phyloP scores from a whole-genome alignment of 2,329 filamentous ascomycete species.

The Claviceps digitariae region DNA sequence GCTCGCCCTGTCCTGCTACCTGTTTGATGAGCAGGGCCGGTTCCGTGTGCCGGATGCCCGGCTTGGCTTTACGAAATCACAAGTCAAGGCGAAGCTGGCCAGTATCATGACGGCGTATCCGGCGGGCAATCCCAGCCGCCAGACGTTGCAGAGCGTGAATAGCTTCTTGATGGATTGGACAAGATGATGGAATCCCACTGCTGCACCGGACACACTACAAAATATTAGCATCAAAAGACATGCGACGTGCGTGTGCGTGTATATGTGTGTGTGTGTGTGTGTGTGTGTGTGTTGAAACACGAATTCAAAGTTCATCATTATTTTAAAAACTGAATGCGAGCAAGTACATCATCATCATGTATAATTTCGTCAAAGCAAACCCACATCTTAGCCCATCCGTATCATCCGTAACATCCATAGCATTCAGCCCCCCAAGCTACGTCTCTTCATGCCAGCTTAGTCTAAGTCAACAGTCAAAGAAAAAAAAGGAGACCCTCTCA shows the following conservation, averaged over 20 bases:
- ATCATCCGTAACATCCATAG: no score
- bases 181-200: slow-evolving; percentile 11
- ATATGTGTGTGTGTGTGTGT: no score
- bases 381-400: no score
- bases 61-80: slow-evolving; percentile 50
- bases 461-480: no score
- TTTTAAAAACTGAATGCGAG: no score
- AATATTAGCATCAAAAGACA: no score
- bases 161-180: slow-evolving; percentile 63
- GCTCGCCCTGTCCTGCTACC: slow-evolving; percentile 62
- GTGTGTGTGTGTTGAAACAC: no score
- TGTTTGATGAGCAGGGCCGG: slow-evolving; percentile 51
- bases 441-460: background rate
- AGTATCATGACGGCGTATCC: slow-evolving; percentile 70
- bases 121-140: slow-evolving; percentile 68
- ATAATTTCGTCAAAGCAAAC: no score
- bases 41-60: slow-evolving; percentile 13
- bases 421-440: background rate
- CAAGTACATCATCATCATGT: no score
- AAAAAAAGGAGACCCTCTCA: no score
- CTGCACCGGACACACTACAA: background rate
- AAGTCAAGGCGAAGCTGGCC: slow-evolving; percentile 66
- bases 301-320: no score
- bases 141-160: slow-evolving; percentile 84
- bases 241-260: no score